A percentile compares a stretch with the other conserved stretches of the same genome.
Evolutionary conservation across 1,139 yeast genomes (phyloP).

Genomic region (Candida sojae): DNA sequence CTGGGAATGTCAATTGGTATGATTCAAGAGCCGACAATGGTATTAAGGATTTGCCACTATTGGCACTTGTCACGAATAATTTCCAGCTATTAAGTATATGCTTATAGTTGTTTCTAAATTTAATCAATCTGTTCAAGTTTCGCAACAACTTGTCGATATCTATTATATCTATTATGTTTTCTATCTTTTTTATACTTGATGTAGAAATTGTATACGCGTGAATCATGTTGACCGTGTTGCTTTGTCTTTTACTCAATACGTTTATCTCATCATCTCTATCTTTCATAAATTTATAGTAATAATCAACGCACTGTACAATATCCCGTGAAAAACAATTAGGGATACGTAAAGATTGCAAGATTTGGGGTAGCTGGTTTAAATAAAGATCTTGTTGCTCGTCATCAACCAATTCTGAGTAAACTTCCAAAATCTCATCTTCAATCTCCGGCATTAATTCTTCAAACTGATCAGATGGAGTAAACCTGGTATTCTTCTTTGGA

Average conservation of each 20-base stretch:
- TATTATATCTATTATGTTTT: conserved; percentile 37
- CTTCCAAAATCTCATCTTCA: conserved; percentile 35
- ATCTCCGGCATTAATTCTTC: conserved; percentile 16
- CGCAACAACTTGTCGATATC: conserved; percentile 43
- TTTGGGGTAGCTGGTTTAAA: conserved; percentile 25
- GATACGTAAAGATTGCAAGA: conserved; percentile 27
- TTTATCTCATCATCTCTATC: conserved; percentile 8
- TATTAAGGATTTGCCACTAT: conserved; percentile 10
- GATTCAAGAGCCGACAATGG: conserved; percentile 5
- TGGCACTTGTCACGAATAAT: conserved; percentile 29
- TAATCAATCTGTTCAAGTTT: conserved; percentile 29
- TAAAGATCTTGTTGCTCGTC: conserved; percentile 32
- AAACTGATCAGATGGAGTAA: conserved; percentile 9
- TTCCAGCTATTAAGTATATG: conserved; percentile 37
- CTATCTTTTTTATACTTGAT: conserved; percentile 15
- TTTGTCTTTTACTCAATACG: conserved; percentile 18
- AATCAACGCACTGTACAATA: conserved; percentile 32
- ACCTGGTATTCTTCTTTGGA: conserved; percentile 5
- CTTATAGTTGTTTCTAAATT: conserved; percentile 34
- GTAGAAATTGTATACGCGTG: conserved; percentile 31
- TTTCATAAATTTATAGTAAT: conserved; percentile 32
- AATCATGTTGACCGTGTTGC: conserved; percentile 30
- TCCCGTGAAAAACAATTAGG: conserved; percentile 38
- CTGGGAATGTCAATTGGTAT: conserved; percentile 31
- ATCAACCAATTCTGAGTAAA: conserved; percentile 19